These are phyloP conservation scores for Tulasnella sp. DNA, from an alignment of 768 basidiomycete genomes.

Conservation along the genomic window DNA sequence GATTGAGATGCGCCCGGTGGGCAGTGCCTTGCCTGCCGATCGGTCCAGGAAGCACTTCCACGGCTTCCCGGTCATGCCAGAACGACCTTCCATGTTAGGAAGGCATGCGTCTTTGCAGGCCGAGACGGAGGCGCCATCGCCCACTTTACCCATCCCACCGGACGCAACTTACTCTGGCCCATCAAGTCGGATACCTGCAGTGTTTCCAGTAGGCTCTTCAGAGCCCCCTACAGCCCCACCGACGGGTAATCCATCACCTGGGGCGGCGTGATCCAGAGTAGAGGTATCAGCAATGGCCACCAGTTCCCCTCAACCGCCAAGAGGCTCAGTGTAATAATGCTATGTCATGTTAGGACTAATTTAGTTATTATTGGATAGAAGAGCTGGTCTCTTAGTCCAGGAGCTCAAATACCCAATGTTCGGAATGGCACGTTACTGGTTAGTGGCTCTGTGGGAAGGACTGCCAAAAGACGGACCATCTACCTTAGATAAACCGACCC, in stretches of 20 bases:
- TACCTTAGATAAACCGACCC: no score
- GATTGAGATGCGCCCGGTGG: neutral
- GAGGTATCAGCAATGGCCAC: constrained; percentile 10
- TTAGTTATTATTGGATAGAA: neutral
- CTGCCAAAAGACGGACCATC: neutral
- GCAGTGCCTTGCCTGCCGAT: neutral
- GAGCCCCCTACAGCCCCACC: neutral
- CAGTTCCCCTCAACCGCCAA: neutral
- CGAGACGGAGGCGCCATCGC: neutral
- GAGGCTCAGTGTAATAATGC: no score
- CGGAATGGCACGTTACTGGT: neutral
- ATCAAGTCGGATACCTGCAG: neutral
- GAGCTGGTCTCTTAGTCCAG: neutral
- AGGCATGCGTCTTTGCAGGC: neutral
- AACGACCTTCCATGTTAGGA: neutral
- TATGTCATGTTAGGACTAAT: neutral
- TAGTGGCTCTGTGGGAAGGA: neutral
- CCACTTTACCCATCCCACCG: neutral
- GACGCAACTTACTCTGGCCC: constrained; percentile 11
- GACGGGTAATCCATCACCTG: neutral
- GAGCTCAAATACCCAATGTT: neutral
- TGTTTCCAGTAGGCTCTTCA: neutral
- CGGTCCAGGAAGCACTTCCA: neutral
- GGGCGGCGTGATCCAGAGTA: neutral
- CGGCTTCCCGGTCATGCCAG: neutral